Conservation (phyloP, 805 yeast species). For the Naumovozyma castellii region DNA sequence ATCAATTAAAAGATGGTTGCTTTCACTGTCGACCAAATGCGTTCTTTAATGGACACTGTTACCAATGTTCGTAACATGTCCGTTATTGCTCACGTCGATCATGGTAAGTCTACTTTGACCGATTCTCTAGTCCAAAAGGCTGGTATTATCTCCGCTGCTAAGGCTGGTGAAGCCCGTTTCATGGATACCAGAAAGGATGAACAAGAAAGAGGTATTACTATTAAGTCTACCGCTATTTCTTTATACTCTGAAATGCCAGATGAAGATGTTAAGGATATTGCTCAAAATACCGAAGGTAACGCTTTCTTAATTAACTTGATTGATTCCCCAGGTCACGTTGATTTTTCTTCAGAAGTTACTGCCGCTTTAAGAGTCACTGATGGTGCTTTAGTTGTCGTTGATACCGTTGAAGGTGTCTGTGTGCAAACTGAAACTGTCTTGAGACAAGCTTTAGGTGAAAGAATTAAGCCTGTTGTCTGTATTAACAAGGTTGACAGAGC, state of each 20-base stretch:
- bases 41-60: conserved; percentile 98
- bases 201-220: conserved; percentile 99
- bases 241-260: conserved; percentile 77
- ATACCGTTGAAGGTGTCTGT: conserved; percentile 99
- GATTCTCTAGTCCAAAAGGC: conserved; percentile 98
- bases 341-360: conserved; percentile 98
- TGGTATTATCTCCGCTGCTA: conserved; percentile 98
- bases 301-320: conserved; percentile 95
- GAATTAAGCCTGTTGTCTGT: conserved; percentile 97
- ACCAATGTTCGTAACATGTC: conserved; percentile 99
- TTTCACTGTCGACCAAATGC: conserved; percentile 82
- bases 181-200: conserved; percentile 99
- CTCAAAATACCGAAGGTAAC: conserved; percentile 81
- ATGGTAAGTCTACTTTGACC: conserved; percentile 98
- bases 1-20: conserved; percentile 26
- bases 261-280: conserved; percentile 79
- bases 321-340: conserved; percentile 99
- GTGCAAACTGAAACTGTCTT: conserved; percentile 99
- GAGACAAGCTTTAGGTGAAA: conserved; percentile 98
- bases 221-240: conserved; percentile 97
- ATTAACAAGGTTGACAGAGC: conserved; percentile 99
- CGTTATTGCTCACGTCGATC: conserved; percentile 99
- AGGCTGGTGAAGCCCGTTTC: conserved; percentile 99
- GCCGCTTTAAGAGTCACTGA: conserved; percentile 99
- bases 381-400: conserved; percentile 99